Conservation (phyloP, 768 basidiomycete species). For the Suillus subluteus region DNA sequence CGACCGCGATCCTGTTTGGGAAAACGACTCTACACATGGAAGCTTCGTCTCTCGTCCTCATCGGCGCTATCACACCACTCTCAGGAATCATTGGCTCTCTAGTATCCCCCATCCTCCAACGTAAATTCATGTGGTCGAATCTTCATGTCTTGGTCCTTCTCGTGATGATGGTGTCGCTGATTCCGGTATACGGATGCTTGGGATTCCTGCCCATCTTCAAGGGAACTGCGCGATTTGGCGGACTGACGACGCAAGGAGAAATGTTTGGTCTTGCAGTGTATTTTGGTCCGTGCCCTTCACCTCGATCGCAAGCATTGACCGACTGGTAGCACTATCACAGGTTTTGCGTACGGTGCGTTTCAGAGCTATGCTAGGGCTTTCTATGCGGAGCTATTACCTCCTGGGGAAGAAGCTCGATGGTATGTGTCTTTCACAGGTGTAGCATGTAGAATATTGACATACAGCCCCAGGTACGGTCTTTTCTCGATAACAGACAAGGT, state of each 20-base stretch:
- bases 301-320: not conserved
- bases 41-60: constrained; percentile 73
- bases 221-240: constrained; percentile 55
- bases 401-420: constrained; percentile 90
- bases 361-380: constrained; percentile 88
- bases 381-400: constrained; percentile 86
- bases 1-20: constrained; percentile 89
- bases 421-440: constrained; percentile 34
- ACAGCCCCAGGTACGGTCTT: constrained; percentile 57
- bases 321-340: constrained; percentile 35
- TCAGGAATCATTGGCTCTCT: constrained; percentile 86
- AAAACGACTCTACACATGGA: constrained; percentile 88
- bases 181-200: constrained; percentile 83
- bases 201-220: constrained; percentile 68
- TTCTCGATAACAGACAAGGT: constrained; percentile 93
- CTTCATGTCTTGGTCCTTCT: constrained; percentile 66
- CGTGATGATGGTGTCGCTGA: constrained; percentile 63
- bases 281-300: constrained; percentile 59
- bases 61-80: constrained; percentile 77
- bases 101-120: constrained; percentile 77
- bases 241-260: constrained; percentile 77
- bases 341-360: constrained; percentile 85
- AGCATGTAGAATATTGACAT: not conserved
- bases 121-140: constrained; percentile 65
- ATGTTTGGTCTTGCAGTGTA: constrained; percentile 85